Evolutionary conservation across 2,329 filamentous ascomycete genomes (phyloP).

Genomic region (Xylariaceae sp.): DNA sequence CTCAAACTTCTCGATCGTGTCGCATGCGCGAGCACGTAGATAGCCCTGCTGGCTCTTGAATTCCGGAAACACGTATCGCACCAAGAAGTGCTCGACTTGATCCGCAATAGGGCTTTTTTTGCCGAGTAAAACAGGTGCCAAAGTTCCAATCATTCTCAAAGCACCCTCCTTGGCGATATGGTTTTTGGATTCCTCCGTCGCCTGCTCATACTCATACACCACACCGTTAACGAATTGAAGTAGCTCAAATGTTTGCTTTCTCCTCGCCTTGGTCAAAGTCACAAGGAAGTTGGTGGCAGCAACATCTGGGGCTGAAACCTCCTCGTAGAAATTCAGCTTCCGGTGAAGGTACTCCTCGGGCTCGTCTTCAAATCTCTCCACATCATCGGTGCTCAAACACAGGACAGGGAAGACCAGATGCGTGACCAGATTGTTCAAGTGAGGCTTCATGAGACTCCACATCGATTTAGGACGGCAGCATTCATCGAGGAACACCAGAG

Average conservation of each 20-base stretch:
- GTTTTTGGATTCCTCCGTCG: slow-evolving; percentile 84
- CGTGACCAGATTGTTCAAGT: slow-evolving; percentile 87
- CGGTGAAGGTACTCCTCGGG: slow-evolving; percentile 95
- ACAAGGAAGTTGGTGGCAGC: slow-evolving; percentile 96
- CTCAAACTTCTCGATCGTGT: slow-evolving; percentile 97
- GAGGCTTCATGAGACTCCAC: slow-evolving; percentile 90
- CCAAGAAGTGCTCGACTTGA: slow-evolving; percentile 97
- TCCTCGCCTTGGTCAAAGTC: slow-evolving; percentile 86
- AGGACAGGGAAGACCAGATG: slow-evolving; percentile 95
- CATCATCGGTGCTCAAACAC: slow-evolving; percentile 86
- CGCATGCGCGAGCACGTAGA: slow-evolving; percentile 89
- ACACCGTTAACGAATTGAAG: slow-evolving; percentile 92
- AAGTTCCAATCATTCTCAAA: slow-evolving; percentile 91
- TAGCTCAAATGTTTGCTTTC: slow-evolving; percentile 94
- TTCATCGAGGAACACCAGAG: slow-evolving; percentile 91
- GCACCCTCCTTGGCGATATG: slow-evolving; percentile 95
- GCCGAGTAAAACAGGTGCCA: slow-evolving; percentile 88
- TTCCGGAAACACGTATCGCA: slow-evolving; percentile 96
- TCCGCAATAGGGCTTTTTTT: slow-evolving; percentile 98
- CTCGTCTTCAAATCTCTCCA: slow-evolving; percentile 90
- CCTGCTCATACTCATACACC: slow-evolving; percentile 85
- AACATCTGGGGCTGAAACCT: slow-evolving; percentile 90
- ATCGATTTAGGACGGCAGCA: slow-evolving; percentile 96
- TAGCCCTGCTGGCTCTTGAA: slow-evolving; percentile 91
- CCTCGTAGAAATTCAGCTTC: slow-evolving; percentile 97